Percentiles rank a stretch among this genome's conserved stretches.
These are phyloP conservation scores for Paecilomyces sp. DNA, from an alignment of 2,329 filamentous ascomycete species.

Conservation along the genomic window DNA sequence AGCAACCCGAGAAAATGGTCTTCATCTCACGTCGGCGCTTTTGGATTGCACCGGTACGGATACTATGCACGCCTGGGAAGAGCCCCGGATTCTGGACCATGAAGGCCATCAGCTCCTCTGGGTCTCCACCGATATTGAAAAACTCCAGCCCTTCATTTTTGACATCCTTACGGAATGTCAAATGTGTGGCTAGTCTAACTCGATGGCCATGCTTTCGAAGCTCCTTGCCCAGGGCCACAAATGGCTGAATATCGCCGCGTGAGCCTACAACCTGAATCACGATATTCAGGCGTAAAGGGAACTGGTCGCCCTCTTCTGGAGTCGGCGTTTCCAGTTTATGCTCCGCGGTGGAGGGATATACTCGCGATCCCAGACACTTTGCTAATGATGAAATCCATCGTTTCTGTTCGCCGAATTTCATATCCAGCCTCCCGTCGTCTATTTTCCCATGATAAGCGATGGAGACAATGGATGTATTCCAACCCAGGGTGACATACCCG, in stretches of 20 bases:
- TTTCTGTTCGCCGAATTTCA: not conserved
- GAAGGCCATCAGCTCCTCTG: slow-evolving; percentile 45
- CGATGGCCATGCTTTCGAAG: slow-evolving; percentile 47
- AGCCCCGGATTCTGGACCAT: slow-evolving; percentile 45
- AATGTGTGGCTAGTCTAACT: slow-evolving; percentile 49
- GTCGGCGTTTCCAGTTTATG: not conserved
- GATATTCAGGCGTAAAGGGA: slow-evolving; percentile 36
- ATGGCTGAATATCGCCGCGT: slow-evolving; percentile 43
- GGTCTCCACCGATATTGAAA: slow-evolving; percentile 52
- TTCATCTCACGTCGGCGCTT: slow-evolving; percentile 68
- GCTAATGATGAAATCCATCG: not conserved
- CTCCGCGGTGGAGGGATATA: not conserved
- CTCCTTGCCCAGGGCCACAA: slow-evolving; percentile 49
- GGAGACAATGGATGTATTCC: too few relatives aligned
- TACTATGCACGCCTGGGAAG: slow-evolving; percentile 30
- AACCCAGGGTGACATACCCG: too few relatives aligned
- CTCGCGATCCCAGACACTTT: not conserved
- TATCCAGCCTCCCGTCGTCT: not conserved
- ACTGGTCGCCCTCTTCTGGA: slow-evolving; percentile 1
- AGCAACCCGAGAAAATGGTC: slow-evolving; percentile 75
- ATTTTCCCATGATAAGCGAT: not conserved
- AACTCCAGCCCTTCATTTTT: slow-evolving; percentile 43
- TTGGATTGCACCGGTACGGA: slow-evolving; percentile 69
- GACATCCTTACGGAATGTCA: not conserved
- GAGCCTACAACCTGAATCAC: slow-evolving; percentile 48